These are phyloP conservation scores for Trichopus zeylanicus DNA, from an alignment of 116 monocot genomes.

Conservation along the genomic window DNA sequence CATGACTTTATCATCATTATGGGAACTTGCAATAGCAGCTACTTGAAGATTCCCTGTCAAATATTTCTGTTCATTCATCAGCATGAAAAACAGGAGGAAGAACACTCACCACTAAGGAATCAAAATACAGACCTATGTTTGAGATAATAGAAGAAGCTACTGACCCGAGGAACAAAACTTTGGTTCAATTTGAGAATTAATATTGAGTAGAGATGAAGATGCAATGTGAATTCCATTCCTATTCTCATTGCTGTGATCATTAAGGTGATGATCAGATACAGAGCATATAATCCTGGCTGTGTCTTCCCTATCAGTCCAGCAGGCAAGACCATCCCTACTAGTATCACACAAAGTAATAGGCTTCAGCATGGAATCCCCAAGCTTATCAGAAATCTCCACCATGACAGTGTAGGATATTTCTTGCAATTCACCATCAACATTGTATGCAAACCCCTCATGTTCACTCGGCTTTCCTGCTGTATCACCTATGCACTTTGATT, in stretches of 20 bases:
- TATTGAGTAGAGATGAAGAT: neutral
- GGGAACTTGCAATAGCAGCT: neutral
- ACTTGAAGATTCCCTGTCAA: neutral
- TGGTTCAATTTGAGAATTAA: neutral
- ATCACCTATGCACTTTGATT: slow-evolving; percentile 1
- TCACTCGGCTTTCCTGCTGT: neutral
- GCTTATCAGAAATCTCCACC: slow-evolving; percentile 1
- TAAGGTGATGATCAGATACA: neutral
- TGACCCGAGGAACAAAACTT: neutral
- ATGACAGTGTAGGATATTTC: slow-evolving; percentile 3
- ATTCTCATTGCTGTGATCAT: neutral
- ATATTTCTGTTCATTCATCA: too few species aligned
- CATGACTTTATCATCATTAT: neutral
- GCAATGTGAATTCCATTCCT: neutral
- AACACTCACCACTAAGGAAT: too few species aligned
- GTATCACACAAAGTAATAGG: neutral
- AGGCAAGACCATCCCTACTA: neutral
- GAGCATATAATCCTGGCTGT: too few species aligned
- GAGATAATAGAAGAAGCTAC: neutral
- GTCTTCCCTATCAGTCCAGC: neutral
- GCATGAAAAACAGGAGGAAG: too few species aligned
- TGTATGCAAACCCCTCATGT: neutral
- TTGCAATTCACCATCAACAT: slow-evolving; percentile 2
- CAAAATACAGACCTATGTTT: neutral
- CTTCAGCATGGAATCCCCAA: neutral